phyloP scores from a whole-genome alignment of 306 rosid species.

The Lathyrus aphaca region DNA sequence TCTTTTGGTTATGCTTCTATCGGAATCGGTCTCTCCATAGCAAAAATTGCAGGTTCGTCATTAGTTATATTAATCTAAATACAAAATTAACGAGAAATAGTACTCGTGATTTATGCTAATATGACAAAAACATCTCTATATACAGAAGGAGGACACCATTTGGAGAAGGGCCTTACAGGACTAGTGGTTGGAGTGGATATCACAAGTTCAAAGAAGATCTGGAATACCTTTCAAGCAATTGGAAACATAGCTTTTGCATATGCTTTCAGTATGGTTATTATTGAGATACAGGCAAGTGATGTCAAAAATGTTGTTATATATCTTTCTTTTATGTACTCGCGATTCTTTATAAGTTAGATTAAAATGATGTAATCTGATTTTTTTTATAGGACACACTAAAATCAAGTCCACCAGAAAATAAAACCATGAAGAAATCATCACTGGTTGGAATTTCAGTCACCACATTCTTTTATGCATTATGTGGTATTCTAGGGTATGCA shows the following conservation, averaged over 20 bases:
- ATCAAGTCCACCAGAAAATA: slow-evolving; percentile 55
- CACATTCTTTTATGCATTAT: slow-evolving; percentile 42
- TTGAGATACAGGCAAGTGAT: slow-evolving; percentile 53
- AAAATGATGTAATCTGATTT: not conserved
- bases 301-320: not conserved
- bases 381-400: slow-evolving; percentile 49
- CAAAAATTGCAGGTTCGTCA: slow-evolving; percentile 46
- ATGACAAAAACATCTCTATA: no score
- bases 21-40: slow-evolving; percentile 50
- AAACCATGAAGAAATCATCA: slow-evolving; percentile 49
- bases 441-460: slow-evolving; percentile 17
- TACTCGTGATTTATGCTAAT: no score
- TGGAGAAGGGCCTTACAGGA: slow-evolving; percentile 42
- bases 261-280: slow-evolving; percentile 33
- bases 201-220: slow-evolving; percentile 32
- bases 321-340: no score
- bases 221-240: slow-evolving; percentile 47
- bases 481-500: slow-evolving; percentile 50
- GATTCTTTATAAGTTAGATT: no score
- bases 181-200: slow-evolving; percentile 39
- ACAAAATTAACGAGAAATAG: no score
- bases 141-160: slow-evolving; percentile 28
- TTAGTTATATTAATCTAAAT: no score
- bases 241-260: slow-evolving; percentile 58
- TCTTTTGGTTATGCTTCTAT: slow-evolving; percentile 50